Base-by-base conservation (phyloP, 2,329 filamentous ascomycete species). In the Whalleya microplaca region DNA sequence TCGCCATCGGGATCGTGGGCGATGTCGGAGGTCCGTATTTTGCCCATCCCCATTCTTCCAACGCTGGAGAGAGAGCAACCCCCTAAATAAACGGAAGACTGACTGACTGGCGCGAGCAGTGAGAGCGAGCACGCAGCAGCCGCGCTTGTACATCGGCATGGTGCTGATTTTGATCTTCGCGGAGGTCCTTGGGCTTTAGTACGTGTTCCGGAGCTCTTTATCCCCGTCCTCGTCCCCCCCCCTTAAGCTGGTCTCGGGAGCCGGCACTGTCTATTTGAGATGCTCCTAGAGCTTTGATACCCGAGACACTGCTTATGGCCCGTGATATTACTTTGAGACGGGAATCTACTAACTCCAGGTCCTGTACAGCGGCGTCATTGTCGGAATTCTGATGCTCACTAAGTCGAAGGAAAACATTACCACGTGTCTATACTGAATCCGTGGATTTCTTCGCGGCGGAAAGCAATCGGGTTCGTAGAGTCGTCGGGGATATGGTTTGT, bases 351-450 rank as follows among this genome's bases (percentile, higher is more conserved):
- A 4, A 27, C 4, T 27, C 23, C 9, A 27, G 23, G 9, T 27
- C 23, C 23, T 27, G 23, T 27, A 62, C 49, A 57, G 57, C 21
- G 19, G 12, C 23, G 73, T 79, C 32, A 77, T 82, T 45, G 76
- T 81, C 20, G 73, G 75, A 18, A 79, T 82, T 51, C 64, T 82
- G 48, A 78, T 81, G 77, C 66, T 80, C 56, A 79, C 78, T 4
- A 75, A 70, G 56, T 76, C 77, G 23, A 73, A 64, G 32, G 45
- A 71, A 21, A 71, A 71, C 19, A 73, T 75, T 2, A 78, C 75
- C 9, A 66, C 69, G 50, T 80, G 77, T 58, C 55, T 59, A 19
- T 74, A 71, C 43, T 77, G 55, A 70, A 49, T 21, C 21, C 12
- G 37, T 6, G 3, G 20, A 27, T 20, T 14, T 29, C 40, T 32